These are phyloP conservation scores for Peronospora farinosa DNA, from an alignment of 352 stramenopile genomes.

Conservation along the genomic window DNA sequence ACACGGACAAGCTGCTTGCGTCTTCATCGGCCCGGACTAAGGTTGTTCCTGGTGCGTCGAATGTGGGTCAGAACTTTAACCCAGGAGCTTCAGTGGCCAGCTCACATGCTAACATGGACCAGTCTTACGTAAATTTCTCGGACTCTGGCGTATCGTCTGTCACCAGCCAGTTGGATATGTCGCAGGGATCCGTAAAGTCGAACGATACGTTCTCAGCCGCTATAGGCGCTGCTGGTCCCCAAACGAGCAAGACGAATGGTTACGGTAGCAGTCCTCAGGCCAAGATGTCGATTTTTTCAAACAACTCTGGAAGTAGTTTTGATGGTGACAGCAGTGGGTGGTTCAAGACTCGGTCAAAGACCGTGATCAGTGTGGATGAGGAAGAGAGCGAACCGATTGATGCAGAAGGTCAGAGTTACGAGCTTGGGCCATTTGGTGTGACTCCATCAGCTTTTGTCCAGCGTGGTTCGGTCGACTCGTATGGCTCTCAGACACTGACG, in stretches of 20 bases:
- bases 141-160: constrained; percentile 29
- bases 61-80: constrained; percentile 7
- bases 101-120: constrained; percentile 23
- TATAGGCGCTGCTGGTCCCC: constrained; percentile 13
- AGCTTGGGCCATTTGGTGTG: constrained; percentile 23
- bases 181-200: constrained; percentile 9
- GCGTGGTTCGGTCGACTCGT: constrained; percentile 29
- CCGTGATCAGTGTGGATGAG: constrained; percentile 33
- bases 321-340: constrained; percentile 35
- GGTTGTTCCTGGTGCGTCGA: constrained; percentile 18
- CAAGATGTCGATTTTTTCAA: constrained; percentile 46
- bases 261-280: constrained; percentile 24
- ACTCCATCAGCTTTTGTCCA: constrained; percentile 21
- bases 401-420: constrained; percentile 18
- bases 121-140: constrained; percentile 39
- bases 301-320: constrained; percentile 32
- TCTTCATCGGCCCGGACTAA: constrained; percentile 2
- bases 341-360: constrained; percentile 44
- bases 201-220: constrained; percentile 29
- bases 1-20: constrained; percentile 15
- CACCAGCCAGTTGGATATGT: constrained; percentile 15
- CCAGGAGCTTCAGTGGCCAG: constrained; percentile 17
- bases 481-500: constrained; percentile 18
- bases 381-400: constrained; percentile 16
- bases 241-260: constrained; percentile 13